A percentile compares a stretch with the other conserved stretches of the same genome.
These are phyloP conservation scores for Russula sp. DNA, from an alignment of 768 basidiomycete species.

Conservation along the genomic window DNA sequence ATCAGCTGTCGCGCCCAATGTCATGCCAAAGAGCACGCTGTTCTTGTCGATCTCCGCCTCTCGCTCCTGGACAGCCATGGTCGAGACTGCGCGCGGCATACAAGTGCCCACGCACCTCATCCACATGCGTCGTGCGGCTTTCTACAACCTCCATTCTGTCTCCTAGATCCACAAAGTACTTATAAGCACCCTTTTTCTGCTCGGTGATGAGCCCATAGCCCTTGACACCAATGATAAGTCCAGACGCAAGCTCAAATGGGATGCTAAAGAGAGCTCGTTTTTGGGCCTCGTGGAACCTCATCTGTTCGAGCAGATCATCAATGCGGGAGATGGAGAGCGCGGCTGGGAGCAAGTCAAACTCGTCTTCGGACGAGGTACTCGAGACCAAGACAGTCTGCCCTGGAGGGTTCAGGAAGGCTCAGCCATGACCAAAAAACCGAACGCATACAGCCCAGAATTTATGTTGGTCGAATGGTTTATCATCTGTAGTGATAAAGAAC, in stretches of 20 bases:
- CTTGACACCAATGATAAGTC: slow-evolving; percentile 73
- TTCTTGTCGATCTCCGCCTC: slow-evolving; percentile 35
- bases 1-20: slow-evolving; percentile 34
- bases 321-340: slow-evolving; percentile 73
- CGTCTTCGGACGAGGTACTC: slow-evolving; percentile 49
- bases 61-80: slow-evolving; percentile 27
- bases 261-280: slow-evolving; percentile 81
- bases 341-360: slow-evolving; percentile 47
- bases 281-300: slow-evolving; percentile 74
- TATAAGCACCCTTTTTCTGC: slow-evolving; percentile 77
- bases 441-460: slow-evolving; percentile 73
- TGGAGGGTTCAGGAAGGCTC: not conserved
- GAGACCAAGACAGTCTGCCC: slow-evolving; percentile 55
- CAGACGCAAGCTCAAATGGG: slow-evolving; percentile 71
- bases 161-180: slow-evolving; percentile 76
- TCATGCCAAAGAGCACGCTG: slow-evolving; percentile 37
- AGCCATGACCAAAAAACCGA: not conserved
- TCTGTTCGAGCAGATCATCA: slow-evolving; percentile 70
- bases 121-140: slow-evolving; percentile 65
- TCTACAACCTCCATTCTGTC: slow-evolving; percentile 72
- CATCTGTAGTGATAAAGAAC: slow-evolving; percentile 75
- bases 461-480: slow-evolving; percentile 60
- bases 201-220: slow-evolving; percentile 89
- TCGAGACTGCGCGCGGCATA: not conserved
- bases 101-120: slow-evolving; percentile 48